Percentiles rank a stretch among this genome's conserved stretches.
Conservation (phyloP, 805 yeast genomes). For the Pichia nanzhaoensis region DNA sequence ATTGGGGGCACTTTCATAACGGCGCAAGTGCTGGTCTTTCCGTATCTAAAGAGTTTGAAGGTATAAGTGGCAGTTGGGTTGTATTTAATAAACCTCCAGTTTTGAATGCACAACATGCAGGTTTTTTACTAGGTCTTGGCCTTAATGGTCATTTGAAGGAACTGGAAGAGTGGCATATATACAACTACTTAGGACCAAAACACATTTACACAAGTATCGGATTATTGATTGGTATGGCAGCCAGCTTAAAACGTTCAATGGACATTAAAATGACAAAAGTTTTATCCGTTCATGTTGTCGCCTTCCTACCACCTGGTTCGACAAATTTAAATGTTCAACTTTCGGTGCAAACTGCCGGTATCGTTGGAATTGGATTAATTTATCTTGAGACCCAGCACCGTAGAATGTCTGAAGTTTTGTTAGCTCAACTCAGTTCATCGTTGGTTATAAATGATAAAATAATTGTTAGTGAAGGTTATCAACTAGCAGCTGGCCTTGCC, state of each 20-base stretch:
- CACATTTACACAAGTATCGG: slow-evolving; percentile 82
- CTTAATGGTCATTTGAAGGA: slow-evolving; percentile 78
- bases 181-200: slow-evolving; percentile 86
- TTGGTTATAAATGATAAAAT: slow-evolving; percentile 48
- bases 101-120: slow-evolving; percentile 82
- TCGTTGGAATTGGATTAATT: slow-evolving; percentile 82
- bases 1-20: slow-evolving; percentile 89
- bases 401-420: slow-evolving; percentile 73
- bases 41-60: slow-evolving; percentile 59
- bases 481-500: slow-evolving; percentile 83
- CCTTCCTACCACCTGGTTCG: slow-evolving; percentile 85
- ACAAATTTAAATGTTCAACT: slow-evolving; percentile 78
- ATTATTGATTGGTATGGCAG: slow-evolving; percentile 84
- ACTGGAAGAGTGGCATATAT: slow-evolving; percentile 94
- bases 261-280: slow-evolving; percentile 85
- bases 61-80: slow-evolving; percentile 86
- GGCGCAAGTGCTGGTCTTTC: slow-evolving; percentile 83
- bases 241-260: slow-evolving; percentile 76
- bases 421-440: slow-evolving; percentile 58
- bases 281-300: slow-evolving; percentile 86
- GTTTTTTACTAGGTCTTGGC: slow-evolving; percentile 88
- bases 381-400: slow-evolving; percentile 75
- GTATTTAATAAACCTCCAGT: slow-evolving; percentile 72
- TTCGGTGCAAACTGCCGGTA: slow-evolving; percentile 85
- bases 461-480: slow-evolving; percentile 67